phyloP scores from a whole-genome alignment of 257 asterid genomes.

The Penstemon newberryi region DNA sequence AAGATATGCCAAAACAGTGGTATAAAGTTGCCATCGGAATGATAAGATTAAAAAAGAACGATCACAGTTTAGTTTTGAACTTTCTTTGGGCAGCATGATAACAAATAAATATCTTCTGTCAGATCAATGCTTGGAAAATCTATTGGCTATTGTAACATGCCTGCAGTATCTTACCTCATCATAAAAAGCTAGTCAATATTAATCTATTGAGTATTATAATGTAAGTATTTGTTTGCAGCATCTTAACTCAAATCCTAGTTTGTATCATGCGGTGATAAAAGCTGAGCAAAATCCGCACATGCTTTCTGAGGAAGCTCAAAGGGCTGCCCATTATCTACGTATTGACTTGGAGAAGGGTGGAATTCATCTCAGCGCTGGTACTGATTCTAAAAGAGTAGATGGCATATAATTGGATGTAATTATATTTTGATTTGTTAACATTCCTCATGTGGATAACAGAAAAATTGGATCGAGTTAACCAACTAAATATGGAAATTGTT shows the following conservation, averaged over 20 bases:
- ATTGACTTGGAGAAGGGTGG: constrained; percentile 96
- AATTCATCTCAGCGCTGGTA: constrained; percentile 85
- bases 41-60: constrained; percentile 1
- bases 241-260: constrained; percentile 75
- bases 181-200: too few relatives aligned
- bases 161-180: too few relatives aligned
- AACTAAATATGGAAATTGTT: constrained; percentile 65
- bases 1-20: constrained; percentile 15
- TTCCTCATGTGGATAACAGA: constrained; percentile 50
- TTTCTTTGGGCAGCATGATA: not conserved
- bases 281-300: constrained; percentile 73
- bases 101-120: constrained; percentile 7
- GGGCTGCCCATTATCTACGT: constrained; percentile 73
- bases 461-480: constrained; percentile 65
- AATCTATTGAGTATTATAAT: constrained; percentile 3
- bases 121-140: constrained; percentile 5
- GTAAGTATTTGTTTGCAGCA: constrained; percentile 42
- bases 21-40: not conserved
- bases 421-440: constrained; percentile 17
- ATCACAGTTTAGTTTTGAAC: not conserved
- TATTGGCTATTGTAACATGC: not conserved
- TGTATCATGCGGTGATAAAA: constrained; percentile 70
- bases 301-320: constrained; percentile 75
- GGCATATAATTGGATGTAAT: not conserved
- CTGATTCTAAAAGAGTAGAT: constrained; percentile 27